Percentiles rank a stretch among this genome's conserved stretches.
Conservation (phyloP, 768 basidiomycete genomes). For the Mycena metata region DNA sequence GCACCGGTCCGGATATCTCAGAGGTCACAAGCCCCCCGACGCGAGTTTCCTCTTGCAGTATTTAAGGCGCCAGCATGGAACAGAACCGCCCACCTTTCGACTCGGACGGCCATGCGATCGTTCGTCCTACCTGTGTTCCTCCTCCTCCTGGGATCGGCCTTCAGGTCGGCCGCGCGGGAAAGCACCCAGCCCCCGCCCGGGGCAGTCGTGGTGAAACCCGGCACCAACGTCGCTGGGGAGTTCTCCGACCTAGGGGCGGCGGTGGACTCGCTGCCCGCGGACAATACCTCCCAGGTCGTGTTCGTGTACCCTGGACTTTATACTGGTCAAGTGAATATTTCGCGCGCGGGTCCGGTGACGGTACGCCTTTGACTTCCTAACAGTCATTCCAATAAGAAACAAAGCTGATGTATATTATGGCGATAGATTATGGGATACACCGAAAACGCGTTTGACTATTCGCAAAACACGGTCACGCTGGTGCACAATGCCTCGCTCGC, state of each 20-base stretch:
- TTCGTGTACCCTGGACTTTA: constrained; percentile 48
- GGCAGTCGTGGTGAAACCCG: constrained; percentile 41
- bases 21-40: too few relatives aligned
- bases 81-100: too few relatives aligned
- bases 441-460: constrained; percentile 24
- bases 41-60: too few relatives aligned
- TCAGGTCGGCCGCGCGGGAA: neutral
- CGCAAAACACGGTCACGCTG: constrained; percentile 37
- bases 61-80: too few relatives aligned
- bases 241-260: constrained; percentile 42
- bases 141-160: constrained; percentile 2
- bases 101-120: constrained; percentile 7
- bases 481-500: constrained; percentile 33
- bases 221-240: constrained; percentile 34
- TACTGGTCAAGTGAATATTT: constrained; percentile 43
- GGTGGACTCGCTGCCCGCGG: constrained; percentile 42
- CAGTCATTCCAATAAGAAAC: too few relatives aligned
- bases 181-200: constrained; percentile 39
- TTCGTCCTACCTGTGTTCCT: constrained; percentile 1
- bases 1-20: too few relatives aligned
- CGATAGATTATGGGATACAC: constrained; percentile 42
- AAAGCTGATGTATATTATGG: neutral
- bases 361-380: constrained; percentile 5
- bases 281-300: constrained; percentile 39
- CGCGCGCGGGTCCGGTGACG: constrained; percentile 44